Evolutionary conservation across 2,329 filamentous ascomycete genomes (phyloP).

Genomic region (Penicillium frequentans): DNA sequence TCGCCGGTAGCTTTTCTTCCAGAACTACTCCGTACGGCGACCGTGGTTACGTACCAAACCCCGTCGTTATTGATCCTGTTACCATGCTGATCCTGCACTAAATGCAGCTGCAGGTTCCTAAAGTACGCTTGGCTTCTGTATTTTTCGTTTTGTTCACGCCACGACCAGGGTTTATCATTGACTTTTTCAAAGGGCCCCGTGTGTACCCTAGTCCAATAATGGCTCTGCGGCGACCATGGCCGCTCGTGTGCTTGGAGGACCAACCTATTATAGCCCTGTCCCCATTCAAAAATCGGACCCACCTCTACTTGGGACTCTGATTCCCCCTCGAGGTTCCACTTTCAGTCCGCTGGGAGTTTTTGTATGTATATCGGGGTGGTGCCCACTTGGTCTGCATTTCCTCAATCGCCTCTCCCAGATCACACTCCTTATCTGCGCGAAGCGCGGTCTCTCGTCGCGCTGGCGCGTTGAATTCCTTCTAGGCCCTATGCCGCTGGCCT

Average conservation of each 20-base stretch:
- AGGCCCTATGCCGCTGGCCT: slow-evolving; percentile 16
- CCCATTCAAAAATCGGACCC: not conserved
- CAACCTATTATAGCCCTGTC: not conserved
- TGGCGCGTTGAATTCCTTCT: slow-evolving; percentile 20
- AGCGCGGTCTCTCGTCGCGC: slow-evolving; percentile 26
- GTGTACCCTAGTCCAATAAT: not conserved
- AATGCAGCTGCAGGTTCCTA: not conserved
- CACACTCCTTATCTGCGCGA: slow-evolving; percentile 19
- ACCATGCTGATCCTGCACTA: slow-evolving; percentile 5
- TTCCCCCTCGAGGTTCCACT: slow-evolving; percentile 2
- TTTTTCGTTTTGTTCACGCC: not conserved
- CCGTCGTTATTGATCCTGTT: slow-evolving; percentile 15
- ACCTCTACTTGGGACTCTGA: not conserved
- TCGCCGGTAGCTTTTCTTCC: slow-evolving; percentile 1
- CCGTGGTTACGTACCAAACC: too few species aligned
- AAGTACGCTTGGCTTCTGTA: too few species aligned
- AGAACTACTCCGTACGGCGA: not conserved
- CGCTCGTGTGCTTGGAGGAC: not conserved
- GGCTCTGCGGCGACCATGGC: not conserved
- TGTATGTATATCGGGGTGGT: slow-evolving; percentile 22
- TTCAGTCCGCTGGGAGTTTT: not conserved
- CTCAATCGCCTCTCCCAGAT: slow-evolving; percentile 7
- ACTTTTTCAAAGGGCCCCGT: not conserved
- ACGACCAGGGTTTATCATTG: not conserved
- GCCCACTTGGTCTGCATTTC: slow-evolving; percentile 14